phyloP scores from a whole-genome alignment of 495 filamentous ascomycete genomes.

The Cercophora samala region DNA sequence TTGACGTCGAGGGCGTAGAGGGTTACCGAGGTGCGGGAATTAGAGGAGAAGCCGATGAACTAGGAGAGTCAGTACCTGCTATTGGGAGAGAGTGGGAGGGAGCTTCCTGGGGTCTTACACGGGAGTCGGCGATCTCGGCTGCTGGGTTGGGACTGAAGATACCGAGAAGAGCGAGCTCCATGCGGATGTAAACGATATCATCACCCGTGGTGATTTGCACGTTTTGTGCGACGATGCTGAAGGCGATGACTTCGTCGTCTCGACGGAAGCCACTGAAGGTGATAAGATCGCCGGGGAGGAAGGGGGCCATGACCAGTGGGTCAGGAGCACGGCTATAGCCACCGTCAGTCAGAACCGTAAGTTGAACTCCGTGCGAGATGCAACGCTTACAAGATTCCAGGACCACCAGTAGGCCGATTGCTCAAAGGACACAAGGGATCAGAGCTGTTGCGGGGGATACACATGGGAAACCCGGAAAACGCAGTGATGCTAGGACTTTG shows the following conservation, averaged over 20 bases:
- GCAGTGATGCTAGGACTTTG: slow-evolving; percentile 35
- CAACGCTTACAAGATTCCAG: too few species aligned
- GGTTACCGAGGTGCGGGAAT: background rate
- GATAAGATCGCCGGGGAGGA: slow-evolving; percentile 35
- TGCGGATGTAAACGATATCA: slow-evolving; percentile 26
- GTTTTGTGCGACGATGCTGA: slow-evolving; percentile 30
- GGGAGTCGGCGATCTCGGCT: slow-evolving; percentile 30
- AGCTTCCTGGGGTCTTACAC: background rate
- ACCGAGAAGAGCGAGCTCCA: slow-evolving; percentile 35
- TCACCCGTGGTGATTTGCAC: slow-evolving; percentile 28
- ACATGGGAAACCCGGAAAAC: slow-evolving; percentile 42
- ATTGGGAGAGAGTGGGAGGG: too few species aligned
- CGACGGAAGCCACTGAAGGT: slow-evolving; percentile 29
- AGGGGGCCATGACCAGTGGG: slow-evolving; percentile 34
- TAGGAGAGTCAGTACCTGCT: too few species aligned
- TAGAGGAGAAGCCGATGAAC: slow-evolving; percentile 15
- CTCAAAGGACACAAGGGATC: slow-evolving; percentile 18
- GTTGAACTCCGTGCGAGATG: slow-evolving; percentile 17
- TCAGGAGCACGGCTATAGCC: slow-evolving; percentile 22
- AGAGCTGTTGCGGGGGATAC: slow-evolving; percentile 32
- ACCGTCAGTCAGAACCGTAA: slow-evolving; percentile 29
- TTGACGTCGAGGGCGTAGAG: slow-evolving; percentile 35
- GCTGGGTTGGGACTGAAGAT: slow-evolving; percentile 25
- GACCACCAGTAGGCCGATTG: too few species aligned
- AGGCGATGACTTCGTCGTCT: slow-evolving; percentile 25